A percentile compares a stretch with the other conserved stretches of the same genome.
Evolutionary conservation across 768 basidiomycete genomes (phyloP).

Genomic region (Gelatoporia subvermispora): DNA sequence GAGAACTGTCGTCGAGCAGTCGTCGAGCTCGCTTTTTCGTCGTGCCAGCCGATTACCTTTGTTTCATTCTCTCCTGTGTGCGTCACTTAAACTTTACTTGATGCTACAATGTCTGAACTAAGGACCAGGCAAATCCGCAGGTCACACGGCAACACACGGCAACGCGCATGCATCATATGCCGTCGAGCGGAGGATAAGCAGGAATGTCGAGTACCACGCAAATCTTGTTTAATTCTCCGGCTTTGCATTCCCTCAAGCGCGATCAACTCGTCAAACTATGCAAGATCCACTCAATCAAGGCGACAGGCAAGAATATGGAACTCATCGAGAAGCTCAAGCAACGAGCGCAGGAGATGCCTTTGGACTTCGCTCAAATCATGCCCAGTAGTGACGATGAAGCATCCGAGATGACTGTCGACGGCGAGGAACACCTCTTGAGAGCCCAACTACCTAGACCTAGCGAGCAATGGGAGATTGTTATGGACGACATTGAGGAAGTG

Average conservation of each 20-base stretch:
- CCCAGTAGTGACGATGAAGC: too few species aligned
- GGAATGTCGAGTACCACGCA: constrained; percentile 68
- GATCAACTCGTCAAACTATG: constrained; percentile 82
- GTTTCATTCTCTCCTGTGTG: too few species aligned
- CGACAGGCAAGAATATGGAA: constrained; percentile 73
- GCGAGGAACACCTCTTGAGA: too few species aligned
- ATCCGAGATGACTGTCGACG: too few species aligned
- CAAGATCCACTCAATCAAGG: constrained; percentile 78
- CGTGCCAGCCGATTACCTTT: too few species aligned
- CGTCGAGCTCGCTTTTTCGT: too few species aligned
- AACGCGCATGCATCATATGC: too few species aligned
- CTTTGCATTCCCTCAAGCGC: constrained; percentile 77
- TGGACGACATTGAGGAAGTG: constrained; percentile 71
- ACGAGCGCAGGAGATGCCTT: constrained; percentile 62
- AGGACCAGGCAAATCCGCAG: too few species aligned
- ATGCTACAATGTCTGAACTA: too few species aligned
- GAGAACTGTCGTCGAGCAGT: too few species aligned
- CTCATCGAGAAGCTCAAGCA: constrained; percentile 64
- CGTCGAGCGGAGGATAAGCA: not conserved
- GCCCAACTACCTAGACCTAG: constrained; percentile 49
- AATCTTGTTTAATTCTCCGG: constrained; percentile 81
- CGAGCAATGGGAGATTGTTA: constrained; percentile 83
- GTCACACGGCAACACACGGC: too few species aligned
- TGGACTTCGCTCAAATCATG: constrained; percentile 23
- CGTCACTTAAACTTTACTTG: too few species aligned